Conservation (phyloP, 331 rosid species). For the Dryas integrifolia region DNA sequence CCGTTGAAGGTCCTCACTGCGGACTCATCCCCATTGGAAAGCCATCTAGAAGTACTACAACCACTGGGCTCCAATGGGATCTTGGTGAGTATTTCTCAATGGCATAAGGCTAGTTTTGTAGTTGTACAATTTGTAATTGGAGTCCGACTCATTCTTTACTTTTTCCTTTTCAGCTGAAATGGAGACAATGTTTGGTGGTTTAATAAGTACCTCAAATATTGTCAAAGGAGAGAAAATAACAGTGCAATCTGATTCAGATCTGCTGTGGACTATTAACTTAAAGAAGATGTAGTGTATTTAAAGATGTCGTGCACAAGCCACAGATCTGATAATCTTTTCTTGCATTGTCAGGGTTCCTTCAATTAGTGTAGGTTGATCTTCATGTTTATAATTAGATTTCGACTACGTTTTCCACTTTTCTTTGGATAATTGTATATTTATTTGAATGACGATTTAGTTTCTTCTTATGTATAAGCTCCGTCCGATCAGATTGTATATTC, state of each 20-base stretch:
- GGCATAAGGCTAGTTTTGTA: not conserved
- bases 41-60: constrained; percentile 80
- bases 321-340: not conserved
- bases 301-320: not conserved
- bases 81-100: constrained; percentile 57
- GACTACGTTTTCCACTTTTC: too few species aligned
- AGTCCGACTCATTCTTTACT: not conserved
- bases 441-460: too few species aligned
- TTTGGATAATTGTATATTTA: too few species aligned
- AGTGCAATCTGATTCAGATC: constrained; percentile 86
- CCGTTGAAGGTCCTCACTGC: constrained; percentile 89
- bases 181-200: constrained; percentile 82
- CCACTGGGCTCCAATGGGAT: constrained; percentile 90
- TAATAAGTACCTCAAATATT: constrained; percentile 84
- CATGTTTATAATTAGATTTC: not conserved
- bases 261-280: constrained; percentile 86
- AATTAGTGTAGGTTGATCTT: not conserved
- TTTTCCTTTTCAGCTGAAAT: constrained; percentile 55
- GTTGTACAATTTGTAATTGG: constrained; percentile 7
- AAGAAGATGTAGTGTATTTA: constrained; percentile 35
- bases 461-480: not conserved
- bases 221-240: constrained; percentile 64
- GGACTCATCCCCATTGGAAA: constrained; percentile 86
- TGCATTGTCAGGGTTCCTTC: not conserved
- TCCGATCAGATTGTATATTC: not conserved